phyloP scores from a whole-genome alignment of 805 yeast species.

The Debaryomyces hansenii region DNA sequence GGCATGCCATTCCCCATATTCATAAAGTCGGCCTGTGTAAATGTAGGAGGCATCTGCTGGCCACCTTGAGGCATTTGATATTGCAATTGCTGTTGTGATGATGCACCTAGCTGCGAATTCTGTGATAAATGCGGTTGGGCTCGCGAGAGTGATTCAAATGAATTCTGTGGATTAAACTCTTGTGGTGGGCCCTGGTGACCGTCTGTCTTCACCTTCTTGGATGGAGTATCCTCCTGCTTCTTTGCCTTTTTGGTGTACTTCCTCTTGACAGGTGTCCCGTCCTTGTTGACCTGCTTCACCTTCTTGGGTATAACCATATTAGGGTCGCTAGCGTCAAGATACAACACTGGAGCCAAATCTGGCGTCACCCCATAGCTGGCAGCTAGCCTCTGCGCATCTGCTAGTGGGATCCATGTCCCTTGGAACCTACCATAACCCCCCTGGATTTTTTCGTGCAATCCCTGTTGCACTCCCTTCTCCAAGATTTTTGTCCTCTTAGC shows the following conservation, averaged over 20 bases:
- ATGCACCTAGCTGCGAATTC: slow-evolving; percentile 47
- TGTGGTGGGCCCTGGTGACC: slow-evolving; percentile 7
- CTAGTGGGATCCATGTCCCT: slow-evolving; percentile 94
- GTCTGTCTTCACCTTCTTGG: slow-evolving; percentile 43
- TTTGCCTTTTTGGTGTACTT: slow-evolving; percentile 57
- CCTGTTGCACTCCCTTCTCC: slow-evolving; percentile 90
- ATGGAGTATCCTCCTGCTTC: slow-evolving; percentile 58
- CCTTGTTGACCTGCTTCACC: slow-evolving; percentile 32
- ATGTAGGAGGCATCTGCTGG: slow-evolving; percentile 24
- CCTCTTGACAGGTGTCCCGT: slow-evolving; percentile 43
- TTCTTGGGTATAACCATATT: slow-evolving; percentile 35
- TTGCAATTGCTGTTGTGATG: slow-evolving; percentile 63
- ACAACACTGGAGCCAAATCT: slow-evolving; percentile 43
- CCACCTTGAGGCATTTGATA: slow-evolving; percentile 24
- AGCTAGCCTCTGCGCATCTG: slow-evolving; percentile 56
- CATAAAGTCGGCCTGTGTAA: slow-evolving; percentile 21
- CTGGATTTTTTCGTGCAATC: slow-evolving; percentile 88
- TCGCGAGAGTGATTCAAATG: slow-evolving; percentile 1
- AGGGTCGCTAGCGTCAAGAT: slow-evolving; percentile 37
- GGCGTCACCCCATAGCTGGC: slow-evolving; percentile 38
- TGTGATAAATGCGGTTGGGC: neutral
- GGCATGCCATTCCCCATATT: slow-evolving; percentile 9
- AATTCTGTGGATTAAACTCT: neutral
- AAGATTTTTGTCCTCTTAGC: slow-evolving; percentile 90
- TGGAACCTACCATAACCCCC: slow-evolving; percentile 98